Conservation (phyloP, 192 early-diverging fungal genomes). For the Entomortierella chlamydospora region DNA sequence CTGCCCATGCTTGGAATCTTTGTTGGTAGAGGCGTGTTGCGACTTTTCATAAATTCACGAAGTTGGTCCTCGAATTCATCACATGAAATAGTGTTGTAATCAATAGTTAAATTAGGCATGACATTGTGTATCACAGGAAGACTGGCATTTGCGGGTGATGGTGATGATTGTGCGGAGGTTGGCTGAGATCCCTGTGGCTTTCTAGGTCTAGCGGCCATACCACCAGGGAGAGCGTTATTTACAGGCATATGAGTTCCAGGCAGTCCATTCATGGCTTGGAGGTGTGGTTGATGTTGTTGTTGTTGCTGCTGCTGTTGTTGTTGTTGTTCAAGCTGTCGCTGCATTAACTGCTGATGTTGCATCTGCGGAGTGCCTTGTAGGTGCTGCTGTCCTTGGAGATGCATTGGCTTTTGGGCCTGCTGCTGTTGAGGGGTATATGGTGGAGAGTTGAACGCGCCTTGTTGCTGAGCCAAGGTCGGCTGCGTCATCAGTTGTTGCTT, state of each 20-base stretch:
- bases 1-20: slow-evolving; percentile 54
- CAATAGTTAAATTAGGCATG: slow-evolving; percentile 44
- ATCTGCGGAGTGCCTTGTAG: slow-evolving; percentile 32
- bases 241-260: slow-evolving; percentile 11
- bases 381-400: slow-evolving; percentile 19
- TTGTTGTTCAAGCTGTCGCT: slow-evolving; percentile 8
- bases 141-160: slow-evolving; percentile 46
- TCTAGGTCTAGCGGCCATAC: slow-evolving; percentile 22
- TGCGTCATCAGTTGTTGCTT: slow-evolving; percentile 34
- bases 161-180: slow-evolving; percentile 48
- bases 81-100: slow-evolving; percentile 33
- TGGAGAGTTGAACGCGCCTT: slow-evolving; percentile 29
- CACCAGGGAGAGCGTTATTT: slow-evolving; percentile 11
- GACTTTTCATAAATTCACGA: slow-evolving; percentile 42
- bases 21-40: slow-evolving; percentile 41
- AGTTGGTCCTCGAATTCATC: slow-evolving; percentile 54
- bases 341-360: slow-evolving; percentile 15
- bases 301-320: slow-evolving; percentile 38
- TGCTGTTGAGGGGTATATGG: slow-evolving; percentile 46
- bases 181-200: slow-evolving; percentile 50
- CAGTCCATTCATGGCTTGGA: slow-evolving; percentile 30
- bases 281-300: slow-evolving; percentile 33
- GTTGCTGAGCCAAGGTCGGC: slow-evolving; percentile 24
- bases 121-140: slow-evolving; percentile 44
- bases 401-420: slow-evolving; percentile 25